Evolutionary conservation across 257 asterid genomes (phyloP).

Genomic region (Solanum habrochaites): DNA sequence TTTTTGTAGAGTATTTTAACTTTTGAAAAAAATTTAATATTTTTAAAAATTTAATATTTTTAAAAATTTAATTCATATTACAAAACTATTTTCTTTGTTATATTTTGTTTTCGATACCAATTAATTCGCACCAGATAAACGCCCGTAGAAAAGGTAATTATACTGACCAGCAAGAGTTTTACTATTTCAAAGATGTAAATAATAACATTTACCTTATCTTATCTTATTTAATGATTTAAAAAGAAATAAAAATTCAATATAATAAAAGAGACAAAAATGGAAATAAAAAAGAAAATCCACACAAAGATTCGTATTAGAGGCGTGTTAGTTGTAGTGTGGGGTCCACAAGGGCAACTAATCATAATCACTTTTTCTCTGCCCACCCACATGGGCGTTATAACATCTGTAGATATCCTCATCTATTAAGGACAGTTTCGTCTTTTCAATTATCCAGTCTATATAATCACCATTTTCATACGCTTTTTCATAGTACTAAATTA

Average conservation of each 20-base stretch:
- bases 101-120: neutral
- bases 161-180: neutral
- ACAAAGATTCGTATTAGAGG: neutral
- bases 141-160: neutral
- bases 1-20: neutral
- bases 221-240: neutral
- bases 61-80: neutral
- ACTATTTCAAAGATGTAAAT: neutral
- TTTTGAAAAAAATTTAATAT: neutral
- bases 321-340: neutral
- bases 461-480: neutral
- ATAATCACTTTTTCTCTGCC: neutral
- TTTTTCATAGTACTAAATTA: neutral
- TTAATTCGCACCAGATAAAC: neutral
- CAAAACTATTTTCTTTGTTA: neutral
- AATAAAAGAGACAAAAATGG: too few species aligned
- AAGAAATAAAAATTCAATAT: neutral
- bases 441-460: neutral
- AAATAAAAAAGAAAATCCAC: neutral
- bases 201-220: neutral
- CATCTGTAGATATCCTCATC: slow-evolving; percentile 5
- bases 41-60: neutral
- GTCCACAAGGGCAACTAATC: neutral
- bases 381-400: neutral
- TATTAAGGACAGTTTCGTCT: slow-evolving; percentile 6